A percentile compares a stretch with the other conserved stretches of the same genome.
phyloP scores from a whole-genome alignment of 345 rosid species.

The Syzygium grande region DNA sequence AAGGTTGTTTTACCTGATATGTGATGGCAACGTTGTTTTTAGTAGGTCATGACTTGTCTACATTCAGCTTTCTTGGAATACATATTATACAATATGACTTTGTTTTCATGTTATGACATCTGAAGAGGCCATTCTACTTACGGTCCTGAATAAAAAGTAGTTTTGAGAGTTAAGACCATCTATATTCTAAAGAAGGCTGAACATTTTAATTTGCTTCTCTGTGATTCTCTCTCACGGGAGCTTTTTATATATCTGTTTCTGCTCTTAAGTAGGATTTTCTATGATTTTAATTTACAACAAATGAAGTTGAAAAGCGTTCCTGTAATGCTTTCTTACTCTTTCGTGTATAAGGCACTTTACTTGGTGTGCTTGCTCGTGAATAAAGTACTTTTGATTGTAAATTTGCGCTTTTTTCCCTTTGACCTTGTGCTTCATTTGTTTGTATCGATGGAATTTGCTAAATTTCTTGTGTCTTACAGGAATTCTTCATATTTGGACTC shows the following conservation, averaged over 20 bases:
- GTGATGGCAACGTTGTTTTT: neutral
- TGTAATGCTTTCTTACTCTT: neutral
- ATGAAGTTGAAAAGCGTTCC: neutral
- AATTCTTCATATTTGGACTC: slow-evolving; percentile 77
- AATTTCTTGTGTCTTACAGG: slow-evolving; percentile 37
- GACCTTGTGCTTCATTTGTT: neutral
- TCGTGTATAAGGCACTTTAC: neutral
- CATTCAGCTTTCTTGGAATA: neutral
- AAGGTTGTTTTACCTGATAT: slow-evolving; percentile 46
- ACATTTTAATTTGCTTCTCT: neutral
- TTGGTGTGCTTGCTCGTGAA: neutral
- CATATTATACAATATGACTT: neutral
- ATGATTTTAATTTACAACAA: neutral
- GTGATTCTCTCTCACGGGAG: neutral
- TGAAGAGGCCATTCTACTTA: neutral
- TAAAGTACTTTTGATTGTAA: neutral
- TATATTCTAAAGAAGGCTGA: neutral
- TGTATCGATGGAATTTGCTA: neutral
- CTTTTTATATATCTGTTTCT: neutral
- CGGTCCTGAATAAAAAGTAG: neutral
- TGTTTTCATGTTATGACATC: neutral
- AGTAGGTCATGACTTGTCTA: neutral
- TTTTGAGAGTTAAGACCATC: neutral
- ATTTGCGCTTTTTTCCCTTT: neutral
- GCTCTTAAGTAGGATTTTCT: neutral